Evolutionary conservation across 768 basidiomycete genomes (phyloP).

Genomic region (Tylopilus plumbeoviolaceoides): DNA sequence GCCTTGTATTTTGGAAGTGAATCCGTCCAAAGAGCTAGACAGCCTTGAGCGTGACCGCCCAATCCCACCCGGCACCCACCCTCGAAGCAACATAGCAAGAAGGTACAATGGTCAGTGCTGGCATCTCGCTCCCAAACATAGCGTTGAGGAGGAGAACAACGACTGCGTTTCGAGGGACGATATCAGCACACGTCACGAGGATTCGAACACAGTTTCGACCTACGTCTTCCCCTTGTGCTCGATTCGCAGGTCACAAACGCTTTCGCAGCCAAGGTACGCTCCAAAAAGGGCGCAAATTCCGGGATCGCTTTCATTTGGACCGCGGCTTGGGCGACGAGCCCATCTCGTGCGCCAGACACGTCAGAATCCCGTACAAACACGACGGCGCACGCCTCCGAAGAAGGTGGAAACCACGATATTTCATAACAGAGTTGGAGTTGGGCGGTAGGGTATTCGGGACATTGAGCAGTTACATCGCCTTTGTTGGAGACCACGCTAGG

Average conservation of each 20-base stretch:
- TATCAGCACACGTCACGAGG: background rate
- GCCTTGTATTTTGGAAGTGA: background rate
- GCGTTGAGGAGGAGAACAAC: constrained; percentile 16
- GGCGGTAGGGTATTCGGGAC: constrained; percentile 1
- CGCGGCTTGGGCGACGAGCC: constrained; percentile 9
- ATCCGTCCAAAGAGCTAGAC: constrained; percentile 11
- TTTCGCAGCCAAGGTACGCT: constrained; percentile 23
- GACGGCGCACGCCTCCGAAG: constrained; percentile 39
- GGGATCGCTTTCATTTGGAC: constrained; percentile 11
- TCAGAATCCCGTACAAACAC: constrained; percentile 39
- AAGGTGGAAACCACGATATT: constrained; percentile 40
- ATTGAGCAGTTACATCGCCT: constrained; percentile 14
- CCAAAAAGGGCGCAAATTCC: constrained; percentile 18
- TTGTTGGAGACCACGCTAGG: background rate
- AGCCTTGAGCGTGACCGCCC: constrained; percentile 27
- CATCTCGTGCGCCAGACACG: constrained; percentile 1
- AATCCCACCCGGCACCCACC: constrained; percentile 23
- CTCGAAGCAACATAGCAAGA: constrained; percentile 20
- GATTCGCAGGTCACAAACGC: constrained; percentile 20
- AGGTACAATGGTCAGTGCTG: constrained; percentile 27
- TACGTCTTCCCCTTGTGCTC: constrained; percentile 9
- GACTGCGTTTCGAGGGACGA: constrained; percentile 6
- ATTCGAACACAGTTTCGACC: constrained; percentile 5
- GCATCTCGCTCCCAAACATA: constrained; percentile 23
- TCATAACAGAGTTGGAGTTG: constrained; percentile 41